A percentile compares a stretch with the other conserved stretches of the same genome.
phyloP scores from a whole-genome alignment of 106 monocot species.

The Dendrobium catenatum region DNA sequence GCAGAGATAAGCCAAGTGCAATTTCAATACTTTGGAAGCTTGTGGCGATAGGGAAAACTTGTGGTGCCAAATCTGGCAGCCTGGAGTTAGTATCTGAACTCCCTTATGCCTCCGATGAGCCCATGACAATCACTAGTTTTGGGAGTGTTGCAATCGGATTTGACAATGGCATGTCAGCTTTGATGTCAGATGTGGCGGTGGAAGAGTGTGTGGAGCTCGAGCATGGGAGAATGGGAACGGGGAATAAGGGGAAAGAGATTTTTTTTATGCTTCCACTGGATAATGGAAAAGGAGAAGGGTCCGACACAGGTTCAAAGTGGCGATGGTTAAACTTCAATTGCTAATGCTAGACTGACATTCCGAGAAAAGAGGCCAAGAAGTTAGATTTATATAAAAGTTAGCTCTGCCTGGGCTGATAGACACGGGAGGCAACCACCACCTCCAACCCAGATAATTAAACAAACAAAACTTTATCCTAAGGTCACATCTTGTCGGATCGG shows the following conservation, averaged over 20 bases:
- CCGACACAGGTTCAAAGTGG: no score
- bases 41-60: constrained; percentile 16
- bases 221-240: neutral
- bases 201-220: constrained; percentile 16
- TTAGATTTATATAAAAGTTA: no score
- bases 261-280: constrained; percentile 91
- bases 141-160: constrained; percentile 1
- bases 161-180: constrained; percentile 39
- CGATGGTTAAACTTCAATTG: no score
- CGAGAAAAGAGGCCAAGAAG: no score
- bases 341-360: no score
- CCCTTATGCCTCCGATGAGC: constrained; percentile 33
- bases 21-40: constrained; percentile 12
- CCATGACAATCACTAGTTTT: constrained; percentile 24
- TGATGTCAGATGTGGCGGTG: constrained; percentile 10
- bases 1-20: neutral
- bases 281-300: constrained; percentile 36
- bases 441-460: no score
- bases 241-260: constrained; percentile 29
- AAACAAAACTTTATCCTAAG: no score
- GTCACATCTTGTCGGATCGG: no score
- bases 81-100: constrained; percentile 22
- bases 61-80: constrained; percentile 24
- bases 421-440: no score
- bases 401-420: no score